Base-by-base conservation (phyloP, 768 basidiomycete genomes). In the Amanita inopinata region DNA sequence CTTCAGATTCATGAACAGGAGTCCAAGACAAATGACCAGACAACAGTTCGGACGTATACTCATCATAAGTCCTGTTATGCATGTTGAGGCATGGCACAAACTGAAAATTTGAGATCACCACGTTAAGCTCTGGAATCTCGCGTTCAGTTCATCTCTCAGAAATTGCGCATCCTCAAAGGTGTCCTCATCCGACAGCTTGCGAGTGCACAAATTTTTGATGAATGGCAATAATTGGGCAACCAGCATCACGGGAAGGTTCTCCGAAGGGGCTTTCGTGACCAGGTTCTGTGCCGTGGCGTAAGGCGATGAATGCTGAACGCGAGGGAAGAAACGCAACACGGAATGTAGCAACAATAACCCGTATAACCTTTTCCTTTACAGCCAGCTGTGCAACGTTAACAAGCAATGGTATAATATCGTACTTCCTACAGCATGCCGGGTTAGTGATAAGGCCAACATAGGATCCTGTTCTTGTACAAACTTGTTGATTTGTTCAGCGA, bases 141-240 rank as follows among this genome's bases (percentile, higher is more conserved):
- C 67, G 32, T 79, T 79, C n/a, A 99, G 66, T 56, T 96, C 92
- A 33, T 90, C 86, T 49, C 75, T 73, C 15, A 98, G 72, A 60
- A 83, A 96, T 37, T 81, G 77, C 5, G 97, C 75, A 53, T 99
- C 96, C 52, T 97, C 93, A 17, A 85, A 62, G 45, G 97, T 78
- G 57, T 99, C 96, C 47, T 97, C 94, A 56, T 99, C 96, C 0
- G 85, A 83, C 77, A 86, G 92, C 61, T 97, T 97, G 33, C 92
- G 74, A 6, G 72, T 63, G 35, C 76, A 76, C 6, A 97, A 74
- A 48, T 86, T 91, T 66, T 85, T 86, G 45, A 78, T 75, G 56
- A 91, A 94, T 0, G 90, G 85, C 2, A 96, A 70, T 3, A 96
- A 67, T 53, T 90, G 80, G 3, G 81, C 78, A 5, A 91, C 87